phyloP scores from a whole-genome alignment of 2,329 filamentous ascomycete genomes.

The Trichophyton verrucosum region DNA sequence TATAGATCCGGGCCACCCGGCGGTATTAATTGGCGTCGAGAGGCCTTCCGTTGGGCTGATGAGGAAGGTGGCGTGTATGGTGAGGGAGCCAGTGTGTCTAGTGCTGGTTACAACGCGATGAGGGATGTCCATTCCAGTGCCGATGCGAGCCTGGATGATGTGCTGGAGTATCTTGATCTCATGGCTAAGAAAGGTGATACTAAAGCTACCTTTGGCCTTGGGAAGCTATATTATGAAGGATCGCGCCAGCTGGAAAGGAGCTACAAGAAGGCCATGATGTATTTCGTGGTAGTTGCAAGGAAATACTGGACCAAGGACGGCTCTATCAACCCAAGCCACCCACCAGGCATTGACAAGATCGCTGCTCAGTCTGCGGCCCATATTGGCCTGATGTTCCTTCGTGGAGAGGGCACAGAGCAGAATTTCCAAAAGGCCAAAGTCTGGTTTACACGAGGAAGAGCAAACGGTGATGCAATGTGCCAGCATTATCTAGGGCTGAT shows the following conservation, averaged over 20 bases:
- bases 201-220: slow-evolving; percentile 74
- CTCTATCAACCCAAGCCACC: slow-evolving; percentile 57
- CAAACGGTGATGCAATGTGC: slow-evolving; percentile 65
- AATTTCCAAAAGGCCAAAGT: slow-evolving; percentile 62
- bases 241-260: slow-evolving; percentile 62
- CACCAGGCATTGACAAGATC: slow-evolving; percentile 59
- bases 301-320: slow-evolving; percentile 74
- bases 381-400: slow-evolving; percentile 77
- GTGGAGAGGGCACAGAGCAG: slow-evolving; percentile 72
- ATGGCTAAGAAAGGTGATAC: slow-evolving; percentile 83
- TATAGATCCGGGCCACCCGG: slow-evolving; percentile 83
- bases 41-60: slow-evolving; percentile 78
- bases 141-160: slow-evolving; percentile 80
- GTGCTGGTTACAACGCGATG: slow-evolving; percentile 70
- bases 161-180: slow-evolving; percentile 85
- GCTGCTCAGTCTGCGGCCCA: slow-evolving; percentile 77
- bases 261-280: slow-evolving; percentile 59
- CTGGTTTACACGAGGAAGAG: slow-evolving; percentile 73
- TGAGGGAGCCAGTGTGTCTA: slow-evolving; percentile 82
- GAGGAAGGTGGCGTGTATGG: slow-evolving; percentile 88
- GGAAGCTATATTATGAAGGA: slow-evolving; percentile 79
- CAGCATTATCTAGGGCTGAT: slow-evolving; percentile 77
- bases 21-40: slow-evolving; percentile 61
- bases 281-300: slow-evolving; percentile 67
- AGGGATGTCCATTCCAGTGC: slow-evolving; percentile 63